A percentile compares a stretch with the other conserved stretches of the same genome.
These are phyloP conservation scores for Sphaerostilbella broomeana DNA, from an alignment of 2,329 filamentous ascomycete genomes.

Conservation along the genomic window DNA sequence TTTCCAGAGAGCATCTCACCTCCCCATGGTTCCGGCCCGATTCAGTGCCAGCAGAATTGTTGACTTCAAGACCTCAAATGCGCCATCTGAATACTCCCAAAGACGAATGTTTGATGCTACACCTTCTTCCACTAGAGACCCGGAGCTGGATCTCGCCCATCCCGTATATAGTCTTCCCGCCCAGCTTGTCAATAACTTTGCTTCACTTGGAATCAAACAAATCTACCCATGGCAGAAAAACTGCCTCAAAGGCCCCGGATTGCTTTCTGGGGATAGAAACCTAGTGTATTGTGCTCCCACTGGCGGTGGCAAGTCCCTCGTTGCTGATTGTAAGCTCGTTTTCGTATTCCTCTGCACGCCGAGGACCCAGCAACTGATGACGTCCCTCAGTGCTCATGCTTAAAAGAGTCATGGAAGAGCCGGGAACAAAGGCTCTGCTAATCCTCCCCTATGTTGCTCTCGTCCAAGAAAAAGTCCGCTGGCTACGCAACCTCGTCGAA, in stretches of 20 bases:
- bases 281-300: constrained; percentile 76
- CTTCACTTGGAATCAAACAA: constrained; percentile 57
- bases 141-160: constrained; percentile 56
- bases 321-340: constrained; percentile 48
- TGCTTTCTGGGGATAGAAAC: constrained; percentile 59
- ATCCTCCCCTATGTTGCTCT: constrained; percentile 73
- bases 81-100: constrained; percentile 51
- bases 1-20: constrained; percentile 29
- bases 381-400: constrained; percentile 59
- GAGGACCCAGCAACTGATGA: constrained; percentile 14
- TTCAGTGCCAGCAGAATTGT: constrained; percentile 42
- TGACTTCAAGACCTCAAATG: constrained; percentile 17
- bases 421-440: constrained; percentile 60
- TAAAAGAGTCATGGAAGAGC: constrained; percentile 59
- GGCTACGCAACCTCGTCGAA: constrained; percentile 61
- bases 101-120: constrained; percentile 46
- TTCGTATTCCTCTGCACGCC: background rate
- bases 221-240: constrained; percentile 78
- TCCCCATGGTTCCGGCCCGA: constrained; percentile 25
- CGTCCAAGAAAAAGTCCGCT: constrained; percentile 72
- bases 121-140: constrained; percentile 45
- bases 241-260: constrained; percentile 60
- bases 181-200: constrained; percentile 57
- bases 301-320: constrained; percentile 70
- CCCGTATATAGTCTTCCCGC: constrained; percentile 55